These are phyloP conservation scores for Spirogloea muscicola DNA, from an alignment of 139 green algal species.

Conservation along the genomic window DNA sequence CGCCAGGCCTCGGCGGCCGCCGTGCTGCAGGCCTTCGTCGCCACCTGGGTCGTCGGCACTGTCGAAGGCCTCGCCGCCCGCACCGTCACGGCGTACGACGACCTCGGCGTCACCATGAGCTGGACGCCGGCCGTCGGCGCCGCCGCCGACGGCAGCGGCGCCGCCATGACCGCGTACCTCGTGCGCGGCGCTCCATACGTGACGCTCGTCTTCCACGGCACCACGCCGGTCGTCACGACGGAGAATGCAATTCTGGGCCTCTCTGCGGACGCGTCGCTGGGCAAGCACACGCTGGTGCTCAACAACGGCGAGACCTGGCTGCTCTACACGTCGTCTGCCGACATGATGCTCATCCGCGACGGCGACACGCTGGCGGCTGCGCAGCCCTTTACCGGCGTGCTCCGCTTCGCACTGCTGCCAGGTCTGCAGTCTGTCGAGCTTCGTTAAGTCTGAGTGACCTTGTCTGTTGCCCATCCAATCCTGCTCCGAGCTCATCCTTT, in stretches of 20 bases:
- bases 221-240: conserved; percentile 10
- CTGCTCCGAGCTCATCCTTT: too few species aligned
- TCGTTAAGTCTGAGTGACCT: too few species aligned
- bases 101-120: conserved; percentile 14
- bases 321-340: conserved; percentile 14
- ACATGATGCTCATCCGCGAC: not conserved
- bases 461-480: too few species aligned
- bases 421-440: too few species aligned
- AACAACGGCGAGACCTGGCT: conserved; percentile 31
- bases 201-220: conserved; percentile 4
- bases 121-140: too few species aligned
- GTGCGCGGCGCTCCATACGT: conserved; percentile 26
- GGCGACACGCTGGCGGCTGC: conserved; percentile 8
- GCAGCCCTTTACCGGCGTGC: conserved; percentile 47
- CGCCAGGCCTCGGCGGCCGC: not conserved
- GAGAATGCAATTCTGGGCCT: not conserved
- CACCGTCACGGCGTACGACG: conserved; percentile 14
- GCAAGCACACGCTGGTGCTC: not conserved
- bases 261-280: not conserved
- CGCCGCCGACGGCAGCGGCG: too few species aligned
- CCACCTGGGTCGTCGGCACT: not conserved
- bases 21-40: conserved; percentile 30
- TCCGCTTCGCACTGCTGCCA: conserved; percentile 42
- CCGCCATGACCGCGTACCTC: not conserved
- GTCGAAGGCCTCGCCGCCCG: conserved; percentile 13